Percentiles rank a stretch among this genome's conserved stretches.
phyloP scores from a whole-genome alignment of 169 alveolate species.

The Perkinsus chesapeaki region DNA sequence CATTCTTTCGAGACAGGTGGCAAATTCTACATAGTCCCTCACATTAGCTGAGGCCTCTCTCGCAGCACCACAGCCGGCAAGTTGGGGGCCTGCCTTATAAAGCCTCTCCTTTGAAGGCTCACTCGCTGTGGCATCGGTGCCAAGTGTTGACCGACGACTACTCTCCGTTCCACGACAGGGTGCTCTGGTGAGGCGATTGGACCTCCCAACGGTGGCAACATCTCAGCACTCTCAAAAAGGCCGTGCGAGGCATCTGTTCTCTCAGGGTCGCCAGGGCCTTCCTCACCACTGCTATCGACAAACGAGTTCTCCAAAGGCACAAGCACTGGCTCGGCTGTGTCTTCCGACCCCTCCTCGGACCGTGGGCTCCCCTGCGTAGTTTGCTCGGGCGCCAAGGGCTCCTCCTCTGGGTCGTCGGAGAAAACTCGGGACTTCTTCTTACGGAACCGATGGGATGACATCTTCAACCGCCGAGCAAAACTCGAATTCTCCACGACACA shows the following conservation, averaged over 20 bases:
- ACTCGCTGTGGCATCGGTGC: background rate
- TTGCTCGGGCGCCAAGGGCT: background rate
- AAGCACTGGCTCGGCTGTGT: background rate
- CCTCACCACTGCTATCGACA: background rate
- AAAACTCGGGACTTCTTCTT: background rate
- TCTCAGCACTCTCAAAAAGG: no score
- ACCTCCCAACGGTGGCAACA: no score
- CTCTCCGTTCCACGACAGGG: conserved; percentile 1
- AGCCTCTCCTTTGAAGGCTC: background rate
- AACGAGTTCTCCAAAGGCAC: no score
- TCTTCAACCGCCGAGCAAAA: background rate
- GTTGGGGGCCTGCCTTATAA: background rate
- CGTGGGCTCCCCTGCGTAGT: background rate
- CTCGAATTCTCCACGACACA: background rate
- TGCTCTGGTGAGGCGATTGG: no score
- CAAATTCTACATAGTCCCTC: background rate
- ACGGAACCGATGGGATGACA: background rate
- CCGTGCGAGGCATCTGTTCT: no score
- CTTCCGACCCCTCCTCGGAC: background rate
- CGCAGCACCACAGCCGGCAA: background rate
- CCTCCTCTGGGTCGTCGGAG: background rate
- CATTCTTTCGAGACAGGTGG: background rate
- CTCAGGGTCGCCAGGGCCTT: background rate
- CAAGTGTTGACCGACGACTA: background rate
- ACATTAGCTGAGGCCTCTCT: background rate